Base-by-base conservation (phyloP, 2,329 filamentous ascomycete species). In the Grosmannia huntii region DNA sequence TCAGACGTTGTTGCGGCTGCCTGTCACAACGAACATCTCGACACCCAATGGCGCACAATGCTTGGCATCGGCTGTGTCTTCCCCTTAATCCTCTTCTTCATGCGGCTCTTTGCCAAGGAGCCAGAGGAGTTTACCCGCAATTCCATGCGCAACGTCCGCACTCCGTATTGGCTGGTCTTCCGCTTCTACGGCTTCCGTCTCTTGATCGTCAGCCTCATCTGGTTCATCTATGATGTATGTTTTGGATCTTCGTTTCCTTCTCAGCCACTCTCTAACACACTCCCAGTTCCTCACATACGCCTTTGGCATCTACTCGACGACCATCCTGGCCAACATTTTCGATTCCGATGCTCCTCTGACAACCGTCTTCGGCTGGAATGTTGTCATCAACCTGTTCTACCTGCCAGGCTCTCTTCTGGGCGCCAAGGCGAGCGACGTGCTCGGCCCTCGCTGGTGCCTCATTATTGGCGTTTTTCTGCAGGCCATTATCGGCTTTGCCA, bases 321-420 rank as follows among this genome's bases (percentile, higher is more conserved):
- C 83, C 1, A 92, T 95, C 65, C 73, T 95, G 0, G 69, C 74
- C 46, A 84, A 82, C 60, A 79, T 89, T 31, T 83, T 86, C 49
- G 80, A 82, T 11, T 66, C 75, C 0, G 65, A 68, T 5, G 76
- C 82, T 0, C 79, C 85, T 0, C 74, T 96, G 1, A 92, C 89
- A 67, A 87, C 86, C 62, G 74, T 84, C 12, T 91, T 96, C 61
- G 91, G 90, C 48, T 96, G 90, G 90, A 90, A 89, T 68, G 90
- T 87, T 0, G 79, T 96, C 49, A 83, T 95, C 74, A 95, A 94
- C 69, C 74, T 90, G 62, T 96, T 96, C 71, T 95, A 95, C 70
- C 79, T 95, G 54, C 90, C 90, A 0, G 91, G 91, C 1, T 88
- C 89, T 27, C 76, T 91, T 56, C 71, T 87, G 4, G 91, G 91